These are phyloP conservation scores for Microthyrium microscopicum DNA, from an alignment of 2,329 filamentous ascomycete genomes.

Conservation along the genomic window DNA sequence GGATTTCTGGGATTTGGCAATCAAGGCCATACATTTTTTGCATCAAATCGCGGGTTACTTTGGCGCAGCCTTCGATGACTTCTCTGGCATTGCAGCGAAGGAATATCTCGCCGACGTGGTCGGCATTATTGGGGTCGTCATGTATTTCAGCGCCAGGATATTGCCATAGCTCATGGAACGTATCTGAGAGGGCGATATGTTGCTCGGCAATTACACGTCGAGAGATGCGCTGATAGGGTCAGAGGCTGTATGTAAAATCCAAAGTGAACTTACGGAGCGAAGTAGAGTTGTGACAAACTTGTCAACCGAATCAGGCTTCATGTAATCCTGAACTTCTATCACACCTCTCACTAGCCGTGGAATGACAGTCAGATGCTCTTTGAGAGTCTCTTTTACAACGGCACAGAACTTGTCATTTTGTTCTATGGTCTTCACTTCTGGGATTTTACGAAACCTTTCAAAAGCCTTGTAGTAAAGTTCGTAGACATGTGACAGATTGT, in stretches of 20 bases:
- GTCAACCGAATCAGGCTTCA: constrained; percentile 69
- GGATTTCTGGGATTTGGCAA: constrained; percentile 61
- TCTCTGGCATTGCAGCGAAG: constrained; percentile 82
- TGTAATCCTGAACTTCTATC: constrained; percentile 69
- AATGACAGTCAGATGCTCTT: constrained; percentile 82
- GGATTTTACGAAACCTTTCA: constrained; percentile 69
- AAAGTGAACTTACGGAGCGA: constrained; percentile 47
- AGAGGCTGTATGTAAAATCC: neutral
- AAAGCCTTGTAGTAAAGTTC: constrained; percentile 96
- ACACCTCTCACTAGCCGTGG: constrained; percentile 90
- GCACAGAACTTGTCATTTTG: constrained; percentile 84
- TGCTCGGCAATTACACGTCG: constrained; percentile 94
- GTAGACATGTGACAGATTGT: constrained; percentile 86
- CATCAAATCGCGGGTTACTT: constrained; percentile 58
- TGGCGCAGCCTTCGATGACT: constrained; percentile 69
- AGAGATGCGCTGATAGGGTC: constrained; percentile 56
- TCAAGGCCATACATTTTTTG: constrained; percentile 57
- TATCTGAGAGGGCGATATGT: constrained; percentile 86
- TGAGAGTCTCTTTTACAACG: constrained; percentile 60
- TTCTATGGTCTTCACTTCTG: constrained; percentile 67
- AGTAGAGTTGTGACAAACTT: constrained; percentile 90
- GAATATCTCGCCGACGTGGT: constrained; percentile 92
- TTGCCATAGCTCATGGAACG: constrained; percentile 80
- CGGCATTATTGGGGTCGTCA: constrained; percentile 43
- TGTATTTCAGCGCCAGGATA: constrained; percentile 58